Percentiles rank a stretch among this genome's conserved stretches.
phyloP scores from a whole-genome alignment of 225 moss, liverwort and hornwort genomes.

The Pleurozium schreberi region DNA sequence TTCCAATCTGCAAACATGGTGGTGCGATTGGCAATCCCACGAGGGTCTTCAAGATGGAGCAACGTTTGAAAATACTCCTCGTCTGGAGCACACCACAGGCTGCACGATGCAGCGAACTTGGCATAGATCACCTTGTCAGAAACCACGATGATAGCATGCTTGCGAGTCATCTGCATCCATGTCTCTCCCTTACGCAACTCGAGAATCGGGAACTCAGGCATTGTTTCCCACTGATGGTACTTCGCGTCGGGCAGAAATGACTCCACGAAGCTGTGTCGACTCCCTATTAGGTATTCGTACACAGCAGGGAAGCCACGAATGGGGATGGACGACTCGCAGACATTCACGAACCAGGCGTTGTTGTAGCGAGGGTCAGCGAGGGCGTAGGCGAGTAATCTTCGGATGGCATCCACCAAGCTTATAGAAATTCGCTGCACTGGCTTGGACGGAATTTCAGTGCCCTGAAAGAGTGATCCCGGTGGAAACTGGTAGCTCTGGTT shows the following conservation, averaged over 20 bases:
- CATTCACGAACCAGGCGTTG: constrained; percentile 33
- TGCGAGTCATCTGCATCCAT: constrained; percentile 28
- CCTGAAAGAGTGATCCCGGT: constrained; percentile 5
- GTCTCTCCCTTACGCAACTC: constrained; percentile 37
- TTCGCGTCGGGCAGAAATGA: constrained; percentile 2
- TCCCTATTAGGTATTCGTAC: constrained; percentile 2
- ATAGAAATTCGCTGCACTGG: constrained; percentile 13
- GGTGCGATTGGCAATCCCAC: constrained; percentile 22
- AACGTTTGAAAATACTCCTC: constrained; percentile 35
- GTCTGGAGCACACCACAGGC: constrained; percentile 12
- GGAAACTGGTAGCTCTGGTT: constrained; percentile 3
- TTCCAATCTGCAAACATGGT: constrained; percentile 33
- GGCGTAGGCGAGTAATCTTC: constrained; percentile 17
- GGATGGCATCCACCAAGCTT: constrained; percentile 26
- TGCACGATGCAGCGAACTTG: constrained; percentile 12
- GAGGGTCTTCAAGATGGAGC: constrained; percentile 14
- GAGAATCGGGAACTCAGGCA: constrained; percentile 8
- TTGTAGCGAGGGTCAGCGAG: constrained; percentile 12
- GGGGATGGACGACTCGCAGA: constrained; percentile 25
- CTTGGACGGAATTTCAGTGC: constrained; percentile 14
- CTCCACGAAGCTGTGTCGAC: constrained; percentile 31
- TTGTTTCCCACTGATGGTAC: constrained; percentile 9
- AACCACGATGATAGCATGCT: constrained; percentile 11
- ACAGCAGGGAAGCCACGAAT: constrained; percentile 13
- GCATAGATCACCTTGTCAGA: constrained; percentile 9